phyloP scores from a whole-genome alignment of 1,139 yeast genomes.

The Lodderomyces orthopsilosis region DNA sequence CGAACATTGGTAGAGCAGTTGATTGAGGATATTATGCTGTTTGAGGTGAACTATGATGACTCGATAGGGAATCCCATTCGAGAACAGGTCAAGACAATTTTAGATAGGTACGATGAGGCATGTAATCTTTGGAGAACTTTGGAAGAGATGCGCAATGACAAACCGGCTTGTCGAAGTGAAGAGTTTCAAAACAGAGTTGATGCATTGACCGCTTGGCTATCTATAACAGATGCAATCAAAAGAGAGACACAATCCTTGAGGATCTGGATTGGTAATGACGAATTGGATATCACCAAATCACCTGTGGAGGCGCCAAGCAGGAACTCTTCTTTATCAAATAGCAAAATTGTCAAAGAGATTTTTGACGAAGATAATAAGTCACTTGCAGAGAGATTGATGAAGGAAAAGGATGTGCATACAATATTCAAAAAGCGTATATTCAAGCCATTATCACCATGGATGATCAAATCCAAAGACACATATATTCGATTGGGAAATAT shows the following conservation, averaged over 20 bases:
- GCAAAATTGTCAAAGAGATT: constrained; percentile 34
- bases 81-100: constrained; percentile 52
- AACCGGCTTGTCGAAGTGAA: constrained; percentile 64
- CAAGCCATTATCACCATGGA: constrained; percentile 63
- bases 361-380: constrained; percentile 61
- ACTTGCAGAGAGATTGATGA: constrained; percentile 81
- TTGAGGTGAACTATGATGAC: constrained; percentile 49
- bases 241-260: constrained; percentile 56
- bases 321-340: constrained; percentile 28
- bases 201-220: constrained; percentile 81
- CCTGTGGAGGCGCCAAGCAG: constrained; percentile 19
- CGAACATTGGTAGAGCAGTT: constrained; percentile 73
- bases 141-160: constrained; percentile 75
- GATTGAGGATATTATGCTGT: constrained; percentile 67
- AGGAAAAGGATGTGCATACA: constrained; percentile 77
- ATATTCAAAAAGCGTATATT: constrained; percentile 63
- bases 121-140: constrained; percentile 79
- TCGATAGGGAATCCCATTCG: constrained; percentile 29
- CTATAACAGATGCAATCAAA: constrained; percentile 68
- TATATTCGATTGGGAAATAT: constrained; percentile 60
- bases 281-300: constrained; percentile 55
- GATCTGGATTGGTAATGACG: constrained; percentile 79
- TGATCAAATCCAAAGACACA: constrained; percentile 74
- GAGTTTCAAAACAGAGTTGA: constrained; percentile 68
- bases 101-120: constrained; percentile 65